Percentiles rank a stretch among this genome's conserved stretches.
Conservation (phyloP, 768 basidiomycete species). For the Cubamyces sp. region DNA sequence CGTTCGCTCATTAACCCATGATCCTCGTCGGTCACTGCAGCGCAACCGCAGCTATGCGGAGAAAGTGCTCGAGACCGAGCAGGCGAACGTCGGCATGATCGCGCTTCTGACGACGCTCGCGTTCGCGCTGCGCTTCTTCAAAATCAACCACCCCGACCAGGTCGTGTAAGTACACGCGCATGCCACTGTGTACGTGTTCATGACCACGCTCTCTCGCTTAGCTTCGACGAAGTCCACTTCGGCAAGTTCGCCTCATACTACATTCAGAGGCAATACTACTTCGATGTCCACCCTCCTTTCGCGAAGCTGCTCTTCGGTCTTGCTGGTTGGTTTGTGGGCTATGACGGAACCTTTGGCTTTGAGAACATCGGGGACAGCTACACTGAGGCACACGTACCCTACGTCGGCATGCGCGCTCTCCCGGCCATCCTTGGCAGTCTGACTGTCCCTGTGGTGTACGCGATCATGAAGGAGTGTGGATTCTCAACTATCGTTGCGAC, state of each 20-base stretch:
- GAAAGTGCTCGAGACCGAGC: constrained; percentile 60
- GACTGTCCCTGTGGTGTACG: constrained; percentile 89
- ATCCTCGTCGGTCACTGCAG: constrained; percentile 33
- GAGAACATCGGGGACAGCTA: constrained; percentile 96
- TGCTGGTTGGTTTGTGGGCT: constrained; percentile 96
- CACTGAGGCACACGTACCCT: constrained; percentile 84
- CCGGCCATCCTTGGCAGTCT: constrained; percentile 91
- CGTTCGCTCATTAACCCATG: not conserved
- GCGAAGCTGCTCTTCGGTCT: constrained; percentile 95
- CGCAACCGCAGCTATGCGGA: constrained; percentile 64
- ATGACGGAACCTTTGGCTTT: constrained; percentile 92
- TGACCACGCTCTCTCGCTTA: constrained; percentile 34
- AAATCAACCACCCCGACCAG: constrained; percentile 93
- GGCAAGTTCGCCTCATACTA: constrained; percentile 98
- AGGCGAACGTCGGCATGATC: constrained; percentile 66
- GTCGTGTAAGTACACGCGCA: constrained; percentile 70
- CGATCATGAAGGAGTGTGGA: constrained; percentile 97
- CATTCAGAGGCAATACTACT: constrained; percentile 92
- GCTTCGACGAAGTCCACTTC: constrained; percentile 98
- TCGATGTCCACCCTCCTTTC: constrained; percentile 98
- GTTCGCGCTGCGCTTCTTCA: constrained; percentile 88
- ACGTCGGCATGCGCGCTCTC: constrained; percentile 89
- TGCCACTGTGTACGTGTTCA: constrained; percentile 6
- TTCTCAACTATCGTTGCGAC: constrained; percentile 90
- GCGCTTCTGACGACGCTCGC: constrained; percentile 71